Percentiles rank a stretch among this genome's conserved stretches.
phyloP scores from a whole-genome alignment of 2,329 filamentous ascomycete genomes.

The Coniochaeta sp. region DNA sequence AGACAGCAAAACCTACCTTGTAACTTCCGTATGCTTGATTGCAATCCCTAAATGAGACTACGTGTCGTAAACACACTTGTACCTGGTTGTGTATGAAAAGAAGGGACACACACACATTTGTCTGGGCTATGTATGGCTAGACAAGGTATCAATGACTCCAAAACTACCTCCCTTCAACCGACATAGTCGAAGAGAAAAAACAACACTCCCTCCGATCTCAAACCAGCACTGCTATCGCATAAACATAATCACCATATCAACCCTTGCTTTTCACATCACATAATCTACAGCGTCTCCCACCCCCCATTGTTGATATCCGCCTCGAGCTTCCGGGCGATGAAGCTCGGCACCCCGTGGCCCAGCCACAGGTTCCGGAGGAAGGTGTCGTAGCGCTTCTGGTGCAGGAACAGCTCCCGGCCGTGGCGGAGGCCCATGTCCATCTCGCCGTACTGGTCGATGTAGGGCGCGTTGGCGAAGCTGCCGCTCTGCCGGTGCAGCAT shows the following conservation, averaged over 20 bases:
- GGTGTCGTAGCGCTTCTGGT: slow-evolving; percentile 88
- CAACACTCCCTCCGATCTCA: background rate
- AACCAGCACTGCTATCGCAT: background rate
- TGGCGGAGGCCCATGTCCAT: slow-evolving; percentile 85
- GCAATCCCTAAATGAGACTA: background rate
- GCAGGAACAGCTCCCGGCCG: slow-evolving; percentile 82
- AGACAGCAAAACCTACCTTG: background rate
- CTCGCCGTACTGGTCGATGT: slow-evolving; percentile 94
- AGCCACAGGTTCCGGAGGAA: slow-evolving; percentile 82
- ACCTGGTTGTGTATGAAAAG: background rate
- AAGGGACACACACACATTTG: too few species aligned
- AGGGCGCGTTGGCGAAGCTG: slow-evolving; percentile 80
- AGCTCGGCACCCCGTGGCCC: slow-evolving; percentile 76
- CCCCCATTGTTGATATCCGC: slow-evolving; percentile 95
- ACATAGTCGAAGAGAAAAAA: background rate
- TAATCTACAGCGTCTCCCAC: slow-evolving; percentile 70
- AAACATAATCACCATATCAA: background rate
- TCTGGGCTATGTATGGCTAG: background rate
- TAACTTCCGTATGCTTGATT: background rate
- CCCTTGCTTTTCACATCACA: background rate
- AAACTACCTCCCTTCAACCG: background rate
- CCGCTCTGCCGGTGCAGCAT: slow-evolving; percentile 79
- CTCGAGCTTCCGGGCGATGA: slow-evolving; percentile 85
- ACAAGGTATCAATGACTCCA: background rate
- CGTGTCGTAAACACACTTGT: background rate